Evolutionary conservation across 305 asterid genomes (phyloP).

Genomic region (Andrographis paniculata): DNA sequence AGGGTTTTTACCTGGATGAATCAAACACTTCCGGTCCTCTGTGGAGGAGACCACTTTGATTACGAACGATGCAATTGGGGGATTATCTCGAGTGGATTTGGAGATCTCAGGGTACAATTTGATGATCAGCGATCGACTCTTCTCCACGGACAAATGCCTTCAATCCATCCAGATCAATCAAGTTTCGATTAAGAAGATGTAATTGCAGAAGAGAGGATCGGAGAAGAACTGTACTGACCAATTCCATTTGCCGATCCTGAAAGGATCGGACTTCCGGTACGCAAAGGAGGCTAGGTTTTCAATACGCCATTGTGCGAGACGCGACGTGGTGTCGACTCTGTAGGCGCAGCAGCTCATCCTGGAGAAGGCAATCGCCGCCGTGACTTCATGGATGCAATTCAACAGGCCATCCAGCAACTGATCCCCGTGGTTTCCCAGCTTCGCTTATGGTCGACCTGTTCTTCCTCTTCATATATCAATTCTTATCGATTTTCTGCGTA

Average conservation of each 20-base stretch:
- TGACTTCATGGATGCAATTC: constrained; percentile 85
- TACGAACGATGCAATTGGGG: constrained; percentile 80
- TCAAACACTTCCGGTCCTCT: constrained; percentile 72
- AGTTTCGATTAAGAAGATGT: not conserved
- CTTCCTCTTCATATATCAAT: constrained; percentile 37
- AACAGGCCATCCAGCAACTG: constrained; percentile 63
- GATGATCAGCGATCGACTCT: constrained; percentile 53
- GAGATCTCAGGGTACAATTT: constrained; percentile 80
- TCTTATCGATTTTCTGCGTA: not conserved
- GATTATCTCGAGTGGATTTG: constrained; percentile 60
- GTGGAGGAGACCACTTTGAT: constrained; percentile 61
- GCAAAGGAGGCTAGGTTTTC: constrained; percentile 53
- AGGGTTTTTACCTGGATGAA: constrained; percentile 64
- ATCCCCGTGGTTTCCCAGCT: constrained; percentile 95
- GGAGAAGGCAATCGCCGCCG: constrained; percentile 50
- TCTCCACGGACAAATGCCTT: constrained; percentile 93
- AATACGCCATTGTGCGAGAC: constrained; percentile 93
- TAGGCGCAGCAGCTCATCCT: constrained; percentile 94
- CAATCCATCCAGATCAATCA: constrained; percentile 4
- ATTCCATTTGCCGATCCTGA: constrained; percentile 73
- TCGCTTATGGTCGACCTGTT: constrained; percentile 32
- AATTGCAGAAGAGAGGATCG: not conserved
- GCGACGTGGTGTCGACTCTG: constrained; percentile 75
- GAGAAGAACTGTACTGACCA: constrained; percentile 33
- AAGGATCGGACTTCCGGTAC: constrained; percentile 74